phyloP scores from a whole-genome alignment of 352 stramenopile genomes.

The Pythium brachiatum region DNA sequence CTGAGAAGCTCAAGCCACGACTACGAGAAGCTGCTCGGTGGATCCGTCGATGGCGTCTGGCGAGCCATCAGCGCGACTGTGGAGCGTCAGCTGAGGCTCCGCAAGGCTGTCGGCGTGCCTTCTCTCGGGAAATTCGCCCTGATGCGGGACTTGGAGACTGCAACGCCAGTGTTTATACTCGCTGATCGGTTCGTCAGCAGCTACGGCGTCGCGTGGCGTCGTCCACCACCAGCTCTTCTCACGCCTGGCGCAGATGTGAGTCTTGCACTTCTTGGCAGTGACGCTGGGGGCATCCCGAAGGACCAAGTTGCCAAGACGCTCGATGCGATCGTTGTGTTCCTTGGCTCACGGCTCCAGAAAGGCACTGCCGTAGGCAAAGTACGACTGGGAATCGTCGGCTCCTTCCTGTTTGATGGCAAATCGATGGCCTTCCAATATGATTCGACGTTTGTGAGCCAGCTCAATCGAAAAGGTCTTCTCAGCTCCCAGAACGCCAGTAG shows the following conservation, averaged over 20 bases:
- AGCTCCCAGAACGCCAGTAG: not conserved
- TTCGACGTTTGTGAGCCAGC: constrained; percentile 26
- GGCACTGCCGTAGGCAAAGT: constrained; percentile 29
- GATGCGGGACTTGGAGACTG: constrained; percentile 34
- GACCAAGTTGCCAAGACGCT: constrained; percentile 43
- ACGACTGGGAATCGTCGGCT: constrained; percentile 32
- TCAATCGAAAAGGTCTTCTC: not conserved
- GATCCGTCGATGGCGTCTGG: constrained; percentile 48
- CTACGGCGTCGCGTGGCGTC: constrained; percentile 41
- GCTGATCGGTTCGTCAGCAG: constrained; percentile 43
- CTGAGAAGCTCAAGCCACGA: constrained; percentile 49
- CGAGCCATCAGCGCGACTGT: constrained; percentile 32
- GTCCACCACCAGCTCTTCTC: constrained; percentile 43
- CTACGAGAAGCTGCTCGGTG: constrained; percentile 55
- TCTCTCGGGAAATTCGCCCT: constrained; percentile 61
- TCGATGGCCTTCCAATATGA: constrained; percentile 51
- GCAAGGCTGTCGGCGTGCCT: constrained; percentile 40
- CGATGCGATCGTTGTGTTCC: constrained; percentile 39
- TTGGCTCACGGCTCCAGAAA: constrained; percentile 40
- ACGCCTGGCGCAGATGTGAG: constrained; percentile 40
- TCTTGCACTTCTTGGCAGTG: constrained; percentile 43
- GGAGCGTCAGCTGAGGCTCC: constrained; percentile 36
- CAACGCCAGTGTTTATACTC: constrained; percentile 46
- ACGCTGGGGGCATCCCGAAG: constrained; percentile 33
- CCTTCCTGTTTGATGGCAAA: constrained; percentile 41